Evolutionary conservation across 805 yeast species (phyloP).

Genomic region (Pichia sporocuriosa): DNA sequence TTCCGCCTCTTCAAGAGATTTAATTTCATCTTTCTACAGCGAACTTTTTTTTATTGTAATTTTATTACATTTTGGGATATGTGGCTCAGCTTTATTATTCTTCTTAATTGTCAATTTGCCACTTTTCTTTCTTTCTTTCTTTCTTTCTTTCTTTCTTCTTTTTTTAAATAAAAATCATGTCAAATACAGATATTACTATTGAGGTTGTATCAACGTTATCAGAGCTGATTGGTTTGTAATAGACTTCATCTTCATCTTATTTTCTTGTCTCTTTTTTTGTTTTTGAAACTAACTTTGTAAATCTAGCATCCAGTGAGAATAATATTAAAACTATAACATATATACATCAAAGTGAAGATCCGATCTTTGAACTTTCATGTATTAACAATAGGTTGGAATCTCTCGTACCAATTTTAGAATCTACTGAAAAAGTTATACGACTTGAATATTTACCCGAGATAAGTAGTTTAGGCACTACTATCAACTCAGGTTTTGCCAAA

Average conservation of each 20-base stretch:
- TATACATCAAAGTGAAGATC: conserved; percentile 11
- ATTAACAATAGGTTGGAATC: conserved; percentile 14
- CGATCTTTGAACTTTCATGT: conserved; percentile 15
- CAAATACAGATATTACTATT: background rate
- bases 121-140: background rate
- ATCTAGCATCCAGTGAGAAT: conserved; percentile 14
- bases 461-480: no score
- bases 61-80: no score
- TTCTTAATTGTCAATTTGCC: background rate
- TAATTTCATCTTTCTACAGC: no score
- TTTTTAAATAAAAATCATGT: background rate
- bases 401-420: conserved; percentile 13
- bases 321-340: conserved; percentile 3
- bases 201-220: conserved; percentile 2
- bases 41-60: no score
- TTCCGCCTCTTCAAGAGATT: background rate
- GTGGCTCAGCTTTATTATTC: background rate
- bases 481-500: background rate
- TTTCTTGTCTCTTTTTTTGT: no score
- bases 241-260: background rate
- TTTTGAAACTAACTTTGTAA: no score
- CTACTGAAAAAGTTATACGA: conserved; percentile 13
- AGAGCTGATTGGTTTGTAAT: conserved; percentile 10
- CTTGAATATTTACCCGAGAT: conserved; percentile 1
- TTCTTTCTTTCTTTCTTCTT: background rate